phyloP scores from a whole-genome alignment of 2,329 filamentous ascomycete genomes.

The Aspergillus sp. region DNA sequence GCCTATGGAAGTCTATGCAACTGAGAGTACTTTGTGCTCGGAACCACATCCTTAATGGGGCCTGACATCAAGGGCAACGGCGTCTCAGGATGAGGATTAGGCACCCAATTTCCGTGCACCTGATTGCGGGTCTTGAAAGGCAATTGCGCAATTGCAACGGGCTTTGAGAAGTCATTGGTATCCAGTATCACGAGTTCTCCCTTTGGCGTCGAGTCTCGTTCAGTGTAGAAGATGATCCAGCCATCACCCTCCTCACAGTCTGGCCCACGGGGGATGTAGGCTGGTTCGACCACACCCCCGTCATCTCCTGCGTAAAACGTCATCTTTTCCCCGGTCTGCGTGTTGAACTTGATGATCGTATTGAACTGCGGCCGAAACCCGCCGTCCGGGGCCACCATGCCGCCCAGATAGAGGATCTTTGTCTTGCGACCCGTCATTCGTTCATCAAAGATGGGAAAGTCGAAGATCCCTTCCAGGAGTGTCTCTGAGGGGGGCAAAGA shows the following conservation, averaged over 20 bases:
- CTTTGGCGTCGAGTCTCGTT: background rate
- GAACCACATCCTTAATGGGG: no score
- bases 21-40: no score
- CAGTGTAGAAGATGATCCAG: background rate
- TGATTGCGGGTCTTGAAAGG: conserved; percentile 33
- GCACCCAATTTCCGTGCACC: conserved; percentile 35
- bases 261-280: conserved; percentile 3
- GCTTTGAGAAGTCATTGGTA: conserved; percentile 37
- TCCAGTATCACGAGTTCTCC: conserved; percentile 40
- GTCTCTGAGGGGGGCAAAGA: no score
- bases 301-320: background rate
- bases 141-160: conserved; percentile 41
- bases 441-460: background rate
- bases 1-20: no score
- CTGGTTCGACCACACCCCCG: background rate
- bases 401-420: background rate
- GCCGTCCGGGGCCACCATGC: conserved; percentile 28
- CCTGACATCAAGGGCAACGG: no score
- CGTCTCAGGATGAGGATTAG: no score
- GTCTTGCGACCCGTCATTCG: no score
- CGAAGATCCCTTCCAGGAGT: no score
- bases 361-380: background rate
- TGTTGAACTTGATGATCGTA: background rate
- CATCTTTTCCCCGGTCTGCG: background rate
- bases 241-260: conserved; percentile 4